Evolutionary conservation across 2,329 filamentous ascomycete species (phyloP), one percentile per base, ranked within the genome.

Genomic region (Hypoxylon sp.): DNA sequence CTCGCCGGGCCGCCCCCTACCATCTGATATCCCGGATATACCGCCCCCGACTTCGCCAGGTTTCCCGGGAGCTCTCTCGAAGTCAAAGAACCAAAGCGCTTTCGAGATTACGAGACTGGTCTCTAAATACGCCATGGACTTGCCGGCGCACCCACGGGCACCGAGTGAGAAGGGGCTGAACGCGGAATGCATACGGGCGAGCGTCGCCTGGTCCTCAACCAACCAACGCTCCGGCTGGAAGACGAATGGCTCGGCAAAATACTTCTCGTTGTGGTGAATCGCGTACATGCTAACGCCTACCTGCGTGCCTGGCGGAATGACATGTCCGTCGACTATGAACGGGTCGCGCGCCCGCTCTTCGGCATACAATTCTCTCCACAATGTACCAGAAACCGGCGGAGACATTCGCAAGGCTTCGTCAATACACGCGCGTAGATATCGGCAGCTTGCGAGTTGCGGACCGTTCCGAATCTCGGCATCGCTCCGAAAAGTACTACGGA

Each of bases 181-280:
- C 29, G 29, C 29, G 29, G 29, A 31, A 2, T 31, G 22, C 47
- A 31, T 50, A 50, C 22, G 47, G 47, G 10, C 14, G 47, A 50
- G 47, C 11, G 47, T 50, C 24, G 19, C 47, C 14, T 26, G 22
- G 24, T 50, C 47, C 5, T 26, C 24, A 31, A n/a, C 17, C 13
- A 31, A 50, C 47, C 47, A 50, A 14, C 47, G 47, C 47, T 50
- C 24, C 13, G 47, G 47, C 3, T 6, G 47, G 26, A 50, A 50
- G 14, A 14, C 1, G 26, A 50, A 50, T 50, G 47, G 47, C 11
- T 50, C 47, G 22, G 47, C 22, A 17, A 50, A 50, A 9, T 50
- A 50, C 26, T 50, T 50, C 46, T 50, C 24, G 24, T 50, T 50
- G 47, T 31, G 29, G 29, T 31, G 6, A 31, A 31, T 31, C 29